These are phyloP conservation scores for Cucurbita maxima DNA, from an alignment of 306 rosid species.

Conservation along the genomic window DNA sequence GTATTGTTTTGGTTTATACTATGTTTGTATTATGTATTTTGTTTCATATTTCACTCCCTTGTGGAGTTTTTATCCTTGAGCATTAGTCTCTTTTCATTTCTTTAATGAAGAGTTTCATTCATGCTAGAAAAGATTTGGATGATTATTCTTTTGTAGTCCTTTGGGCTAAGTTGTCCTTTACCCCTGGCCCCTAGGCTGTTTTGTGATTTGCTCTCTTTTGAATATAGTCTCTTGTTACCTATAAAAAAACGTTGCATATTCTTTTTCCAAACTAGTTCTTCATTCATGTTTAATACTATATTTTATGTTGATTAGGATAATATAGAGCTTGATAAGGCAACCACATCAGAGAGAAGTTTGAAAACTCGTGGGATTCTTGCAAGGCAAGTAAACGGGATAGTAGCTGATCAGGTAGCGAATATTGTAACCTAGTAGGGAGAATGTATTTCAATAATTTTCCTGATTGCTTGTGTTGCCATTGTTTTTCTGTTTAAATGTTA, in stretches of 20 bases:
- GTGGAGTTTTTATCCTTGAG: no score
- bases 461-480: not conserved
- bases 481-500: not conserved
- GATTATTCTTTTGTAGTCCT: no score
- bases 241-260: not conserved
- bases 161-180: not conserved
- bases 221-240: not conserved
- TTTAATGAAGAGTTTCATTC: no score
- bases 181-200: not conserved
- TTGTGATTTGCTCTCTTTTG: not conserved
- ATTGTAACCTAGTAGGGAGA: not conserved
- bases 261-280: not conserved
- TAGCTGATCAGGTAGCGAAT: constrained; percentile 59
- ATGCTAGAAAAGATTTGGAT: no score
- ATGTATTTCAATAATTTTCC: not conserved
- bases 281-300: not conserved
- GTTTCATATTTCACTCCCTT: no score
- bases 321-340: constrained; percentile 60
- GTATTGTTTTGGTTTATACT: no score
- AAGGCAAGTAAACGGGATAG: constrained; percentile 76
- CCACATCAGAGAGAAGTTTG: constrained; percentile 64
- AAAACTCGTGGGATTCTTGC: constrained; percentile 61
- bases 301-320: constrained; percentile 44
- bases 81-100: no score
- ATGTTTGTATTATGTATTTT: no score